Conservation (phyloP, 352 stramenopile genomes). For the Pythium chondricola region DNA sequence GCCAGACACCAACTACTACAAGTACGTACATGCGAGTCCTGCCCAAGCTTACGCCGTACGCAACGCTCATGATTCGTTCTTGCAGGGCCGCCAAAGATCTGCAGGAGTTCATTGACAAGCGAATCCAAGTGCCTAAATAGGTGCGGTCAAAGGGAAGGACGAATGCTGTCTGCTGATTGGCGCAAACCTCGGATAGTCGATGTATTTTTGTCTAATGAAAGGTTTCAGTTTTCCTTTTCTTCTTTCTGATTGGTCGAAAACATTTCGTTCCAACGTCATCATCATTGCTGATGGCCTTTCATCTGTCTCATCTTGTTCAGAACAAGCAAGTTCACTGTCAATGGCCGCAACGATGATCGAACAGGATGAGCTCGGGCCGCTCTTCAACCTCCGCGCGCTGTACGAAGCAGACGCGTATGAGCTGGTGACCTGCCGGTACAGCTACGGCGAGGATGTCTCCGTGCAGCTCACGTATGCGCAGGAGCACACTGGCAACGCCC, state of each 20-base stretch:
- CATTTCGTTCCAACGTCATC: no score
- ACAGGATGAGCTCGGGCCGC: slow-evolving; percentile 15
- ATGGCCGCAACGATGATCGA: slow-evolving; percentile 4
- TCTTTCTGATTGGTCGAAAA: no score
- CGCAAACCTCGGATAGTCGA: no score
- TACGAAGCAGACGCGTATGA: slow-evolving; percentile 25
- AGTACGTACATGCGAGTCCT: slow-evolving; percentile 47
- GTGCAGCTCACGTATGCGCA: slow-evolving; percentile 70
- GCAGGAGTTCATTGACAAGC: slow-evolving; percentile 63
- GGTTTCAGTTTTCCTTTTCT: no score
- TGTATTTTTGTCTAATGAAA: no score
- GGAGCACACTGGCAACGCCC: slow-evolving; percentile 42
- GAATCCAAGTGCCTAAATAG: slow-evolving; percentile 43
- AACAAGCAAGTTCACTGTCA: slow-evolving; percentile 1
- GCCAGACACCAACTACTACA: slow-evolving; percentile 94
- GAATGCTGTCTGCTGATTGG: no score
- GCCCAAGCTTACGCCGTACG: background rate
- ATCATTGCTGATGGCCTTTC: background rate
- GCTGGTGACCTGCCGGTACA: slow-evolving; percentile 59
- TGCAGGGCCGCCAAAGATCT: slow-evolving; percentile 70
- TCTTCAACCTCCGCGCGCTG: slow-evolving; percentile 12
- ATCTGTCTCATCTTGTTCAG: background rate
- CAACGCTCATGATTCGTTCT: background rate
- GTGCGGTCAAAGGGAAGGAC: no score
- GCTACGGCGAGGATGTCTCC: slow-evolving; percentile 48